Conservation (phyloP, 2,329 filamentous ascomycete genomes). For the Xylariaceae sp. region DNA sequence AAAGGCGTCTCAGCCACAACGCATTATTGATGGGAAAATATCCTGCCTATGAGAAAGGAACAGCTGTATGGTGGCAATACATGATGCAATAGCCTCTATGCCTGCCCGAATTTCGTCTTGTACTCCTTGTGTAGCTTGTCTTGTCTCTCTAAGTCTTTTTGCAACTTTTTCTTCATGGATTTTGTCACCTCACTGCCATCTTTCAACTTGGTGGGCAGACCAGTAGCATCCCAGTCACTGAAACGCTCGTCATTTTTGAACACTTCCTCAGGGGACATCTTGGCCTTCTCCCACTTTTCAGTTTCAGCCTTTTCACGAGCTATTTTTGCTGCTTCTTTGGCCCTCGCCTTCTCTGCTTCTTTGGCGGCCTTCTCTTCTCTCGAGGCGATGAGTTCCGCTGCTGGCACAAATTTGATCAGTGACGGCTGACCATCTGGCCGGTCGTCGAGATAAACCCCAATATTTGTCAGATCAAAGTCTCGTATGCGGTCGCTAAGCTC, state of each 20-base stretch:
- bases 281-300: slow-evolving; percentile 56
- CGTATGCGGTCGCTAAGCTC: slow-evolving; percentile 75
- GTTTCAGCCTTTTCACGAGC: slow-evolving; percentile 48
- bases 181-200: slow-evolving; percentile 80
- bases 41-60: no score
- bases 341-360: slow-evolving; percentile 56
- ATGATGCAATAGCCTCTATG: slow-evolving; percentile 12
- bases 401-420: slow-evolving; percentile 64
- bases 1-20: no score
- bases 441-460: slow-evolving; percentile 87
- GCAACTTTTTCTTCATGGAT: slow-evolving; percentile 73
- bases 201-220: slow-evolving; percentile 71
- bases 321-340: slow-evolving; percentile 52
- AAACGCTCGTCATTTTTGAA: slow-evolving; percentile 58
- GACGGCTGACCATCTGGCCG: slow-evolving; percentile 63
- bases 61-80: no score
- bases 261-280: slow-evolving; percentile 51
- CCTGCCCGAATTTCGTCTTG: slow-evolving; percentile 32
- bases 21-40: no score
- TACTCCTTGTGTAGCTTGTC: slow-evolving; percentile 76
- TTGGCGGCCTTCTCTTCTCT: slow-evolving; percentile 57
- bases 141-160: slow-evolving; percentile 86
- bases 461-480: slow-evolving; percentile 73
- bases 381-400: slow-evolving; percentile 53
- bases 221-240: slow-evolving; percentile 77